Base-by-base conservation (phyloP, 306 rosid species). In the Acacia confusa region DNA sequence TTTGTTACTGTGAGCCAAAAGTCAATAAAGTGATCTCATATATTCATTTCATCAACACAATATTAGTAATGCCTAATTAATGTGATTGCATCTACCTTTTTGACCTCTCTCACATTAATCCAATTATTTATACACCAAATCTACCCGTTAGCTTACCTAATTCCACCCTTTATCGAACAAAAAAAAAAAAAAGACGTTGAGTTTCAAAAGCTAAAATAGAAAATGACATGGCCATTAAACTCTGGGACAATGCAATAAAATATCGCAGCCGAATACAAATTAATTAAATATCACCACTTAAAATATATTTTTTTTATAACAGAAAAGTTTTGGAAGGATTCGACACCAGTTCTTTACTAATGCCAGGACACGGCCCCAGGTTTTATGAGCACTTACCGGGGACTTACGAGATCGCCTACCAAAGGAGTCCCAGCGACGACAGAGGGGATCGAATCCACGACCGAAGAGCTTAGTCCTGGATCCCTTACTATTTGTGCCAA, bases 71-170 rank as follows among this genome's bases (percentile, higher is more conserved):
- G 74, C 20, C 13, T 57, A 69, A 69, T 69, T 70, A 74, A 74
- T 74, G 41, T 57, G 66, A 76, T 79, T 52, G 76, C 58, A 53
- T 66, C 8, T 45, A 78, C 34, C 74, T 57, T 38, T 38, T 69
- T 70, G 75, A 78, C 85, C 34, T 78, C 44, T 78, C 52, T 50
- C 72, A 57, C 30, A 68, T 82, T 1, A 74, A 64, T 61, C 74
- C 68, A 6, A 36, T 36, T 72, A 86, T 76, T 38, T 67, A 79
- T 72, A 57, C 53, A 58, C 78, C 77, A 83, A 80, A 79, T 65
- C 74, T 78, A 13, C 27, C 74, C 50, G 41, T 74, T 86, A 80
- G 85, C 64, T 86, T 81, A 83, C 77, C 87, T 78, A 83, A 78
- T 83, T 52, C 65, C 30, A 7, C 78, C 66, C 1, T 50, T 77